Conservation (phyloP, 2,329 filamentous ascomycete species). For the Ophiostoma fasciatum region DNA sequence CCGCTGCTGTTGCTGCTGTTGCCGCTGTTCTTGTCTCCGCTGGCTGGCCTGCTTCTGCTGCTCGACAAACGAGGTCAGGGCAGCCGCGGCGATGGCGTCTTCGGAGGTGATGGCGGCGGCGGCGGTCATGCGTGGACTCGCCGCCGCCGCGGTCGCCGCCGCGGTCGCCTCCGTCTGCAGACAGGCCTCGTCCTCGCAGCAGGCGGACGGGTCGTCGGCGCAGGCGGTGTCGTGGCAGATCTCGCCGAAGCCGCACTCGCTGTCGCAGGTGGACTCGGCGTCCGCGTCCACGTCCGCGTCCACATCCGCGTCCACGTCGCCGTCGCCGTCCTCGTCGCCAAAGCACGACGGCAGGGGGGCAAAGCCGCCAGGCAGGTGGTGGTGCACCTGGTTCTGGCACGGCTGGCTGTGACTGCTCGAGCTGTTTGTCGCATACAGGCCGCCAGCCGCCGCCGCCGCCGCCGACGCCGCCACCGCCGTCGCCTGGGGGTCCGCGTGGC, state of each 20-base stretch:
- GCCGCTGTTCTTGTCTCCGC: background rate
- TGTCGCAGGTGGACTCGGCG: slow-evolving; percentile 10
- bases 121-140: background rate
- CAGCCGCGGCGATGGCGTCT: slow-evolving; percentile 12
- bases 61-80: slow-evolving; percentile 9
- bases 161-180: background rate
- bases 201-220: slow-evolving; percentile 9
- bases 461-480: slow-evolving; percentile 21
- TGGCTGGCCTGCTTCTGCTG: background rate
- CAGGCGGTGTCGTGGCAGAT: slow-evolving; percentile 12
- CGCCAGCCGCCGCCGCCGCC: slow-evolving; percentile 20
- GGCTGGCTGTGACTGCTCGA: too few species aligned
- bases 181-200: slow-evolving; percentile 13
- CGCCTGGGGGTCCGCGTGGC: slow-evolving; percentile 6
- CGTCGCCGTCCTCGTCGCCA: background rate
- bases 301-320: background rate
- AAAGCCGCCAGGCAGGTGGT: too few species aligned
- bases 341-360: background rate
- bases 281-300: slow-evolving; percentile 4
- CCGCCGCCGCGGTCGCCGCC: too few species aligned
- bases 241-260: slow-evolving; percentile 10
- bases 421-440: too few species aligned
- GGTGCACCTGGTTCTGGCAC: too few species aligned
- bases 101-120: slow-evolving; percentile 4
- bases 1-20: slow-evolving; percentile 1